Evolutionary conservation across 2,329 filamentous ascomycete species (phyloP).

Genomic region (Aspergillus ruber): DNA sequence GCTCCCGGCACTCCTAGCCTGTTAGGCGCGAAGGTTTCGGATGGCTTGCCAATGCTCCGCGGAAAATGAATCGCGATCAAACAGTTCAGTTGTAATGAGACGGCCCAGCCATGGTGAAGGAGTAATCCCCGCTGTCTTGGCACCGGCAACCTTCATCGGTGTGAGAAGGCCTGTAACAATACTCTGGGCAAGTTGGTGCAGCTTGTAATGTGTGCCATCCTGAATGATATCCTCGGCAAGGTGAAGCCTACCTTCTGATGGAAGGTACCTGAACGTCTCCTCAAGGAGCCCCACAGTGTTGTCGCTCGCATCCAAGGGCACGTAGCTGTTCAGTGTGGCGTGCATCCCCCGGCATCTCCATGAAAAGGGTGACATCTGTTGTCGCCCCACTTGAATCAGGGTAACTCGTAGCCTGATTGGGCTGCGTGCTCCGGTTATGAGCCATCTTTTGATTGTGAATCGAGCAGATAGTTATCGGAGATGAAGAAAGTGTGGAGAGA

Average conservation of each 20-base stretch:
- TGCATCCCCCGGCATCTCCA: background rate
- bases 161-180: slow-evolving; percentile 11
- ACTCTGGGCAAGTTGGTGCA: slow-evolving; percentile 11
- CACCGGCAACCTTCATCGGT: slow-evolving; percentile 13
- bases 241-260: slow-evolving; percentile 8
- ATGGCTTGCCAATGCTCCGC: no score
- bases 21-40: no score
- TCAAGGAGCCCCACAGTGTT: slow-evolving; percentile 6
- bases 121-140: slow-evolving; percentile 10
- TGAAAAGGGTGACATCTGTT: background rate
- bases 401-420: background rate
- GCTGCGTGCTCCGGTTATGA: background rate
- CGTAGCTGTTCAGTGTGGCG: background rate
- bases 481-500: background rate
- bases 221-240: slow-evolving; percentile 10
- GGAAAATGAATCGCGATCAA: no score
- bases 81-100: no score
- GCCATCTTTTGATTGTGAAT: background rate
- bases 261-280: slow-evolving; percentile 8
- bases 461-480: background rate
- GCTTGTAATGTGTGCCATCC: slow-evolving; percentile 9
- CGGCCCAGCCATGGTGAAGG: slow-evolving; percentile 10
- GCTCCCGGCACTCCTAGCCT: no score
- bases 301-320: background rate
- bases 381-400: background rate